Evolutionary conservation across 768 basidiomycete species (phyloP).

Genomic region (Lactarius indigo): DNA sequence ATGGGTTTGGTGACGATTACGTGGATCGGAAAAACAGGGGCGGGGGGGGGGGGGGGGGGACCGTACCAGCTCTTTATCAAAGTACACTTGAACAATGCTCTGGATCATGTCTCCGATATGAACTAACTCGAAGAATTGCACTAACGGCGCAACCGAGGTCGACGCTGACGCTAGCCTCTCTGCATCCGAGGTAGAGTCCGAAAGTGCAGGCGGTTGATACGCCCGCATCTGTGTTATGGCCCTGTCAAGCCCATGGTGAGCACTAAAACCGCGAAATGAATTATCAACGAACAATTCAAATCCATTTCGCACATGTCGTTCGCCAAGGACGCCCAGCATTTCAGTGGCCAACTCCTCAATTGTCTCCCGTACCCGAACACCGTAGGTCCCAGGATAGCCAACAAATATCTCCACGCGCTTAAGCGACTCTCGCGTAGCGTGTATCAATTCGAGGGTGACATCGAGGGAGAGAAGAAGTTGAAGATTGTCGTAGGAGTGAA

Average conservation of each 20-base stretch:
- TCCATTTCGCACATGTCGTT: constrained; percentile 75
- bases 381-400: constrained; percentile 83
- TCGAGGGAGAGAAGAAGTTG: constrained; percentile 92
- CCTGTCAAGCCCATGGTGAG: constrained; percentile 37
- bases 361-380: constrained; percentile 83
- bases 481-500: constrained; percentile 46
- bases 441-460: constrained; percentile 86
- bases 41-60: background rate
- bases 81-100: constrained; percentile 97
- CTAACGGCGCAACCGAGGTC: constrained; percentile 71
- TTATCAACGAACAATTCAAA: constrained; percentile 47
- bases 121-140: constrained; percentile 97
- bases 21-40: background rate
- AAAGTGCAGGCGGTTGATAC: constrained; percentile 82
- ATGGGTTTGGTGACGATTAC: background rate
- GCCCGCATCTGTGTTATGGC: constrained; percentile 85
- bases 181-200: constrained; percentile 50
- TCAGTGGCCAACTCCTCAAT: constrained; percentile 93
- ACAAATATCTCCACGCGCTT: constrained; percentile 92
- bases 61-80: constrained; percentile 88
- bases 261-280: background rate
- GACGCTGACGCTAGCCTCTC: constrained; percentile 39
- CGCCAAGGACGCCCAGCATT: constrained; percentile 70
- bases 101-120: constrained; percentile 97
- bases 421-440: constrained; percentile 84